Evolutionary conservation across 805 yeast genomes (phyloP), one percentile per base, ranked within the genome.

Genomic region (Candida chilensis): DNA sequence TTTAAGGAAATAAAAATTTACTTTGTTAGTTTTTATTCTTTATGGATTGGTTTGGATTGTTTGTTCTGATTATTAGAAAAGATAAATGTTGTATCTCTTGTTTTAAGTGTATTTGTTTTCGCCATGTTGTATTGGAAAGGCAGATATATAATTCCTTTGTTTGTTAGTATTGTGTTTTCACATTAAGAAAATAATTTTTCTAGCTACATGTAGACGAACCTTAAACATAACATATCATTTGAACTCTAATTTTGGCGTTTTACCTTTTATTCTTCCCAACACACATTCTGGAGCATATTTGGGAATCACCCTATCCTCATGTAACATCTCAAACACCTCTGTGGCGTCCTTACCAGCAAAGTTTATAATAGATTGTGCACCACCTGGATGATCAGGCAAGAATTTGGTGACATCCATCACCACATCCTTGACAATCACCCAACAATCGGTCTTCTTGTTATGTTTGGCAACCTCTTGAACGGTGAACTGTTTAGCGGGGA

Each of bases 371-470:
- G 78, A 64, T 30, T 72, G 71, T 12, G 54, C 67, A 6, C 84
- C 84, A 17, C 84, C 84, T 5, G 84, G 84, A 39, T 64, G 74
- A 37, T 59, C 52, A 11, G 44, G 37, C 34, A 68, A 45, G 37
- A 71, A 71, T 10, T 55, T 38, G 0, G 75, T 62, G 27, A 60
- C 54, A 41, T 71, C 68, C 33, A 71, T 40, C 4, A 71, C 75
- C 2, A 67, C 71, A 37, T 68, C 64, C 41, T 71, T 70, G 21
- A 71, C 63, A 12, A 71, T 56, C 20, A 69, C 61, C 77, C 78
- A 71, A 45, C 77, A 71, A 33, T 70, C 74, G 20, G 47, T 42
- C 4, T 49, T 47, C 2, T 47, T 57, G 40, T 66, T 65, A 41
- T 71, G 77, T 35, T 60, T 54, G 5, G 66, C 57, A 11, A 71